These are phyloP conservation scores for Epichloe coenophiala DNA, from an alignment of 2,329 filamentous ascomycete species.

Conservation along the genomic window DNA sequence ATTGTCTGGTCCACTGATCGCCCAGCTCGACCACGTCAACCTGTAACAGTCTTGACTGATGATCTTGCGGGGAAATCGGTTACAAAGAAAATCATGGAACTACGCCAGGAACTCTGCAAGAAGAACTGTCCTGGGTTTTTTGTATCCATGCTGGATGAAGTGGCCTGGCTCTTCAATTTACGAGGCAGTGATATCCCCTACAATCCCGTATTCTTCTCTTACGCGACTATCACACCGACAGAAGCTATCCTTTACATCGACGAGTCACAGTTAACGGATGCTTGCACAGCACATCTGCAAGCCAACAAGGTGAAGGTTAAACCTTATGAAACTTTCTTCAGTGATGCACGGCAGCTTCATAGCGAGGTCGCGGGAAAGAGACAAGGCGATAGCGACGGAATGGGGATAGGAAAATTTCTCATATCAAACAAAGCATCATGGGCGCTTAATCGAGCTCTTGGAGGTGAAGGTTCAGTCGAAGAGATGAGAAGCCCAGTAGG, in stretches of 20 bases:
- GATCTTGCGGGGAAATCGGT: slow-evolving; percentile 74
- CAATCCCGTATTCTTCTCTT: slow-evolving; percentile 97
- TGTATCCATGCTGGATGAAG: slow-evolving; percentile 88
- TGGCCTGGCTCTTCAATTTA: slow-evolving; percentile 97
- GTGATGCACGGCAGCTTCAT: slow-evolving; percentile 53
- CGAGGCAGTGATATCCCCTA: slow-evolving; percentile 91
- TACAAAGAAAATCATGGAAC: slow-evolving; percentile 66
- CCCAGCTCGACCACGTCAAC: slow-evolving; percentile 62
- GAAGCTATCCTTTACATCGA: slow-evolving; percentile 76
- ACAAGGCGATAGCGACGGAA: slow-evolving; percentile 17
- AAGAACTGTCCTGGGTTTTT: slow-evolving; percentile 82
- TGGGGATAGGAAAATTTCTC: slow-evolving; percentile 51
- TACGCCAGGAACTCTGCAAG: slow-evolving; percentile 85
- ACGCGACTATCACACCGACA: slow-evolving; percentile 71
- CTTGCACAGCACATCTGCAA: slow-evolving; percentile 56
- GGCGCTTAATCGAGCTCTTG: slow-evolving; percentile 77
- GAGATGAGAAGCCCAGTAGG: slow-evolving; percentile 77
- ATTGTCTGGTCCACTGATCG: slow-evolving; percentile 67
- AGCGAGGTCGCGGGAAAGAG: slow-evolving; percentile 24
- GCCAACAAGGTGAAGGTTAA: slow-evolving; percentile 58
- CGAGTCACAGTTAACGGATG: slow-evolving; percentile 56
- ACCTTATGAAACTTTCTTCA: slow-evolving; percentile 70
- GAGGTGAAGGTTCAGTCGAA: slow-evolving; percentile 73
- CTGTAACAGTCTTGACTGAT: slow-evolving; percentile 55
- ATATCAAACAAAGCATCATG: slow-evolving; percentile 86